Evolutionary conservation across 1,284 basidiomycete genomes (phyloP).

Genomic region (Boletellus sp.): DNA sequence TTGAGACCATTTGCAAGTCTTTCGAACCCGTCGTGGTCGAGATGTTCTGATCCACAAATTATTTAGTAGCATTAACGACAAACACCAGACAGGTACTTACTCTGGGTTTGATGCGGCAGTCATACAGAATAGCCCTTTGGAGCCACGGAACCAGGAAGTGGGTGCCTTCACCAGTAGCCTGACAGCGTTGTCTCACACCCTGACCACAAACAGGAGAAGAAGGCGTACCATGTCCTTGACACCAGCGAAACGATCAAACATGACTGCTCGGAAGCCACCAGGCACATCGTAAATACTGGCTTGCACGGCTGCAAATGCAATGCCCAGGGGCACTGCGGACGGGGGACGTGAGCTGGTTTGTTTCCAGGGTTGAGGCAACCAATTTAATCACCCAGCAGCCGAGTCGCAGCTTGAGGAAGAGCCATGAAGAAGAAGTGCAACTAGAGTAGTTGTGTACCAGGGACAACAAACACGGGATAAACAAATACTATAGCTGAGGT

Average conservation of each 20-base stretch:
- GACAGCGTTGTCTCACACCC: not conserved
- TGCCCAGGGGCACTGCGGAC: slow-evolving; percentile 66
- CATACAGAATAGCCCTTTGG: slow-evolving; percentile 93
- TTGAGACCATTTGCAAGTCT: slow-evolving; percentile 96
- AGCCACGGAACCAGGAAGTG: slow-evolving; percentile 97
- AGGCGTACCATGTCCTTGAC: slow-evolving; percentile 70
- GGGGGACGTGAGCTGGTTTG: slow-evolving; percentile 5
- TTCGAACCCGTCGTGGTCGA: slow-evolving; percentile 96
- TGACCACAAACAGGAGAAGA: not conserved
- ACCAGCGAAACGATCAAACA: slow-evolving; percentile 97
- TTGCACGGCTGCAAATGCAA: slow-evolving; percentile 66
- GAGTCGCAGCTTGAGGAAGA: slow-evolving; percentile 44
- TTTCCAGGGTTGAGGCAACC: not conserved
- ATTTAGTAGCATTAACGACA: slow-evolving; percentile 5
- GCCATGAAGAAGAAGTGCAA: slow-evolving; percentile 36
- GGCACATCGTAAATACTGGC: slow-evolving; percentile 90
- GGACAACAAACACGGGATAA: slow-evolving; percentile 24
- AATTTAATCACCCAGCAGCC: slow-evolving; percentile 46
- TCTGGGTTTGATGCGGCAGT: slow-evolving; percentile 95
- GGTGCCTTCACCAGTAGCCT: slow-evolving; percentile 93
- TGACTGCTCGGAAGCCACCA: slow-evolving; percentile 92
- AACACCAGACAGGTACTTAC: slow-evolving; percentile 41
- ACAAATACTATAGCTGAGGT: slow-evolving; percentile 6
- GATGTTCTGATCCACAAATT: slow-evolving; percentile 67
- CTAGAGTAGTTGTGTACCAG: not conserved